Percentiles rank a stretch among this genome's conserved stretches.
These are phyloP conservation scores for Nannochloris sp. DNA, from an alignment of 139 green algal genomes.

Conservation along the genomic window DNA sequence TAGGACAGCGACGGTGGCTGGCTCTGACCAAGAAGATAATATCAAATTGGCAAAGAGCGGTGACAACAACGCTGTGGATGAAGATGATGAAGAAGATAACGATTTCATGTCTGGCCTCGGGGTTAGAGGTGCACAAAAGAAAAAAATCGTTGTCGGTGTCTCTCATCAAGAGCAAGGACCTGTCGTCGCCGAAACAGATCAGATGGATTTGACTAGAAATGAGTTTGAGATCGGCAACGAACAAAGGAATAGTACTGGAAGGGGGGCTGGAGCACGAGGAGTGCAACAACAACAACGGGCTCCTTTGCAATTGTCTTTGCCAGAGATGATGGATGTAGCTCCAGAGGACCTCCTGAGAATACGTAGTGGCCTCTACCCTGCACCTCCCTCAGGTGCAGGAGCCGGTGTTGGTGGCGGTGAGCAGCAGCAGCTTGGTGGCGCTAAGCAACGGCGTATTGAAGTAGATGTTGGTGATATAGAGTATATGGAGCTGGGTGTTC, in stretches of 20 bases:
- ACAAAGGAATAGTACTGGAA: background rate
- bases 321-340: conserved; percentile 47
- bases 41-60: background rate
- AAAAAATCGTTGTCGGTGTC: too few relatives aligned
- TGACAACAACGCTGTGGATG: background rate
- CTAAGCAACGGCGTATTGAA: conserved; percentile 22
- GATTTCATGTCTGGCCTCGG: background rate
- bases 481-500: background rate
- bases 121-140: background rate
- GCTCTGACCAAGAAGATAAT: background rate
- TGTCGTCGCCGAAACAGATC: too few relatives aligned
- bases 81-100: conserved; percentile 1
- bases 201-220: too few relatives aligned
- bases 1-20: background rate
- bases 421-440: background rate
- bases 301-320: conserved; percentile 55
- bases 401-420: conserved; percentile 14
- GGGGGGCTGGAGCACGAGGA: background rate
- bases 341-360: conserved; percentile 44
- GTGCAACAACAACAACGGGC: conserved; percentile 3
- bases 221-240: too few relatives aligned
- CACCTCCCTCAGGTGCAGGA: too few relatives aligned
- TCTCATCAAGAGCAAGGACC: too few relatives aligned
- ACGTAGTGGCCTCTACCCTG: too few relatives aligned
- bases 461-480: background rate